Percentiles rank a stretch among this genome's conserved stretches.
Conservation (phyloP, 768 basidiomycete genomes). For the Galerina marginata region DNA sequence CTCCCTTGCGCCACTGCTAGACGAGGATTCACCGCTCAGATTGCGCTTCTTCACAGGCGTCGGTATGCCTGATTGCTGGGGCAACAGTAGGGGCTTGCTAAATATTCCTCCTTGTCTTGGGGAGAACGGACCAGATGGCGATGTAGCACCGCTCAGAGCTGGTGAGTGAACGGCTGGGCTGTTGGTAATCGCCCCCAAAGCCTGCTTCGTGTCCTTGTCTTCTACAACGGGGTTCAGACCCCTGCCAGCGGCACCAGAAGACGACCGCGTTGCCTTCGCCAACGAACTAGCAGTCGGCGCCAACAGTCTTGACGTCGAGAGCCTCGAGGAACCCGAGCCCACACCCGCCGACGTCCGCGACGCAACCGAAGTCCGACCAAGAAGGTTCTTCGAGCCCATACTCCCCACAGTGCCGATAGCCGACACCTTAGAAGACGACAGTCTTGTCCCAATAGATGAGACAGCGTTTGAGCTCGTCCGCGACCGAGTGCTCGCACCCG, state of each 20-base stretch:
- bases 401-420: constrained; percentile 33
- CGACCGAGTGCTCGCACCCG: constrained; percentile 20
- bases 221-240: constrained; percentile 16
- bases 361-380: constrained; percentile 18
- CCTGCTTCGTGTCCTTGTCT: constrained; percentile 19
- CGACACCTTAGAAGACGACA: constrained; percentile 27
- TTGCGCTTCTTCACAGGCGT: constrained; percentile 33
- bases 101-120: constrained; percentile 49
- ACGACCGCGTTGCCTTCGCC: constrained; percentile 52
- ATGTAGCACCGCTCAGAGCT: constrained; percentile 4
- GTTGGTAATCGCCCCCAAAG: constrained; percentile 43
- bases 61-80: constrained; percentile 40
- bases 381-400: constrained; percentile 38
- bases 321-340: constrained; percentile 37
- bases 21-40: neutral
- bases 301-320: constrained; percentile 53
- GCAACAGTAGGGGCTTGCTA: constrained; percentile 51
- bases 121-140: constrained; percentile 30
- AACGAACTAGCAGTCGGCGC: constrained; percentile 82
- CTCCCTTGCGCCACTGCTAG: constrained; percentile 1
- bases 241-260: constrained; percentile 4
- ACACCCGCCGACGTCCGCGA: constrained; percentile 29
- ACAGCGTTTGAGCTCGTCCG: constrained; percentile 30
- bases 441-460: constrained; percentile 51
- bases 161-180: constrained; percentile 22